Evolutionary conservation across 1,139 yeast genomes (phyloP).

Genomic region (Candida gigantensis): DNA sequence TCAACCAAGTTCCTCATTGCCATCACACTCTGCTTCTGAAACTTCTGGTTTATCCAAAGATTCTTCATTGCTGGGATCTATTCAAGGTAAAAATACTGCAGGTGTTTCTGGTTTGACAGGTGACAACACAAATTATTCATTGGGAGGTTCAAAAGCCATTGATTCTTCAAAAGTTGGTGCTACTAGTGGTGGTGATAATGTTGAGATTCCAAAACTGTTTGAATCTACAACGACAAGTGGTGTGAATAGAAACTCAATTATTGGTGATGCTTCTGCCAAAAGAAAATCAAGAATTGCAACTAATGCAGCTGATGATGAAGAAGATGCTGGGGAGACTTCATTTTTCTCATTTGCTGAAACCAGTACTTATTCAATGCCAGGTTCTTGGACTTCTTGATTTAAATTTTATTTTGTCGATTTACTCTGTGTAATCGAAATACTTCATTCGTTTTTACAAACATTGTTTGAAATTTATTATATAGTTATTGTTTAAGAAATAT

Average conservation of each 20-base stretch:
- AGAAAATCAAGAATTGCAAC: too few species aligned
- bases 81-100: too few species aligned
- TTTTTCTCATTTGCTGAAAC: constrained; percentile 5
- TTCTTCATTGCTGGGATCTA: too few species aligned
- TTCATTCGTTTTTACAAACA: too few species aligned
- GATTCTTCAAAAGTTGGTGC: background rate
- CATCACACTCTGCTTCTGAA: too few species aligned
- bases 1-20: too few species aligned
- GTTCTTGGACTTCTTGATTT: constrained; percentile 11
- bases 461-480: too few species aligned
- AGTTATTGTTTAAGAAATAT: background rate
- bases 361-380: constrained; percentile 14
- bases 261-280: too few species aligned
- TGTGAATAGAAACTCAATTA: too few species aligned
- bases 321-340: constrained; percentile 10
- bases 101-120: background rate
- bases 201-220: constrained; percentile 2
- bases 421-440: too few species aligned
- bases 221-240: background rate
- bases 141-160: background rate
- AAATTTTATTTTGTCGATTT: constrained; percentile 1
- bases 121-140: background rate
- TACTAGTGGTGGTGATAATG: constrained; percentile 5
- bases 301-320: constrained; percentile 6
- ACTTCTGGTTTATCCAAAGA: too few species aligned